Evolutionary conservation across 139 green algal genomes (phyloP), one percentile per base, ranked within the genome.

Genomic region (Desmodesmus armatus): DNA sequence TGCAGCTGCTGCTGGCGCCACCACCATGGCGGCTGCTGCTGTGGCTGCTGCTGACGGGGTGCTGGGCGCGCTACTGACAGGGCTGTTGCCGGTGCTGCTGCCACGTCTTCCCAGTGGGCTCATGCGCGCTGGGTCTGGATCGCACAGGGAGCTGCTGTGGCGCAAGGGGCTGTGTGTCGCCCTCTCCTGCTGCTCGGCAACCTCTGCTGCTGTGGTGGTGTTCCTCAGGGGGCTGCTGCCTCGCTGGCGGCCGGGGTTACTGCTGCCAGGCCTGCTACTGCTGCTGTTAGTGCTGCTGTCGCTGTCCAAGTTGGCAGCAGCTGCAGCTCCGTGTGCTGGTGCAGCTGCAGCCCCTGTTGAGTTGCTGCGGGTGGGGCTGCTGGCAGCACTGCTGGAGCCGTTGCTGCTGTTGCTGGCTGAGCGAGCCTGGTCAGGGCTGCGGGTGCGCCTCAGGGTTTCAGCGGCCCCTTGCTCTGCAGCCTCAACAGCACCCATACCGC

Each of bases 91-190:
- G 70, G 7, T 65, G 72, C 72, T 29, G 15, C 29, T 39, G 72
- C 44, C 21, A 29, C 49, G 73, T 3, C 44, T n/a, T n/a, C n/a
- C 49, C 25, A 80, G 19, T 51, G 73, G 73, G 49, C 73, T 80
- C 23, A 40, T 29, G 3, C 33, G 37, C 25, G 73, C 49, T 39
- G 73, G 73, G 37, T 80, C 73, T 39, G 73, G 73, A 27, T 80
- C 73, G 7, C n/a, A 25, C 25, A 49, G 21, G 29, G 9, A 69
- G 15, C 31, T 80, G 73, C 73, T 80, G 47, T 35, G 49, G 4
- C 49, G 47, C 47, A 80, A 19, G 17, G 73, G 73, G 25, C 73
- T 80, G 15, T 15, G 3, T 33, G 33, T 7, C 7, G 6, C 65
- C 33, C 27, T 19, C 47, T 21, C 47, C 47, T 21, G 47, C 9